Percentiles rank a stretch among this genome's conserved stretches.
phyloP scores from a whole-genome alignment of 495 filamentous ascomycete species.

The Poronia punctata region DNA sequence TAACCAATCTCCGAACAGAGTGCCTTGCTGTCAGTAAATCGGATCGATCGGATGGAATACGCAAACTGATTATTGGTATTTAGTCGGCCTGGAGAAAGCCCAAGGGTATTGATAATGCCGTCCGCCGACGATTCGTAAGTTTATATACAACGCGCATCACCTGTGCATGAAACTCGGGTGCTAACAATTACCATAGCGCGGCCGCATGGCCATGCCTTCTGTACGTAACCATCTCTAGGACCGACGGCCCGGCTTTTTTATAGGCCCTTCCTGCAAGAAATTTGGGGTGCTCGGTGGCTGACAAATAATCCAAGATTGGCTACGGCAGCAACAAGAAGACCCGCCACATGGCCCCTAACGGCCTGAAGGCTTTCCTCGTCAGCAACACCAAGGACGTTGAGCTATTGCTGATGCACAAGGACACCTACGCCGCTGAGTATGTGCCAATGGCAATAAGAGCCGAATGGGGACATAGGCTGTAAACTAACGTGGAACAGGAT shows the following conservation, averaged over 20 bases:
- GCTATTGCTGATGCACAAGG: slow-evolving; percentile 99
- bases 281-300: no score
- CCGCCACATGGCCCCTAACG: slow-evolving; percentile 94
- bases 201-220: slow-evolving; percentile 93
- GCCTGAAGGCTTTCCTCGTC: slow-evolving; percentile 99
- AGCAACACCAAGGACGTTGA: slow-evolving; percentile 92
- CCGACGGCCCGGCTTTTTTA: neutral
- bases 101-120: slow-evolving; percentile 92
- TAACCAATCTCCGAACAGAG: slow-evolving; percentile 7
- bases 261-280: no score
- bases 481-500: slow-evolving; percentile 56
- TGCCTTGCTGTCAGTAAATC: slow-evolving; percentile 8
- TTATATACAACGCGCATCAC: slow-evolving; percentile 67
- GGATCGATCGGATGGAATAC: neutral
- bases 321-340: slow-evolving; percentile 99
- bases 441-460: slow-evolving; percentile 27
- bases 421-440: slow-evolving; percentile 96
- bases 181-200: slow-evolving; percentile 42
- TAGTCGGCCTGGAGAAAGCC: slow-evolving; percentile 87
- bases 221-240: slow-evolving; percentile 53
- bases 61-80: slow-evolving; percentile 51
- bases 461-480: neutral
- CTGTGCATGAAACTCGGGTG: slow-evolving; percentile 48
- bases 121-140: slow-evolving; percentile 26
- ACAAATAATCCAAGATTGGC: slow-evolving; percentile 59